A percentile compares a stretch with the other conserved stretches of the same genome.
These are phyloP conservation scores for Metarhizium guizhouense DNA, from an alignment of 2,329 filamentous ascomycete species.

Conservation along the genomic window DNA sequence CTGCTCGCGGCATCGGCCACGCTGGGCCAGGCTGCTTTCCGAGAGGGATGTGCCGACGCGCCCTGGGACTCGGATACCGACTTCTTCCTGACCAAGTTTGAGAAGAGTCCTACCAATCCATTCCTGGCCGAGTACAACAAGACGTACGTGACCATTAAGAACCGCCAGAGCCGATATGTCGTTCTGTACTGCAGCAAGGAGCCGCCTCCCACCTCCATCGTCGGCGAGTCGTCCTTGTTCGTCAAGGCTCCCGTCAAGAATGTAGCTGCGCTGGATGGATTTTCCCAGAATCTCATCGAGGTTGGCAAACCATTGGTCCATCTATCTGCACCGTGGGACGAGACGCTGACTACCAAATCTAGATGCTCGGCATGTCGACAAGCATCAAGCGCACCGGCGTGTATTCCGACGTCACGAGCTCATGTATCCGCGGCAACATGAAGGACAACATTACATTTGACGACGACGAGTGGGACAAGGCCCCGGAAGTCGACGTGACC, in stretches of 20 bases:
- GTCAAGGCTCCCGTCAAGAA: slow-evolving; percentile 5
- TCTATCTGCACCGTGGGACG: no score
- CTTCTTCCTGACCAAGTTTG: slow-evolving; percentile 4
- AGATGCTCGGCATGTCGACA: slow-evolving; percentile 5
- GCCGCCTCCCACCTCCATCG: slow-evolving; percentile 2
- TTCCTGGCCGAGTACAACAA: slow-evolving; percentile 5
- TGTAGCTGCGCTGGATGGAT: slow-evolving; percentile 5
- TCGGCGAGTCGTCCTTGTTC: slow-evolving; percentile 2
- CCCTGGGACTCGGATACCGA: slow-evolving; percentile 6
- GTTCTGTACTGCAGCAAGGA: slow-evolving; percentile 7
- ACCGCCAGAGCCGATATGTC: slow-evolving; percentile 5
- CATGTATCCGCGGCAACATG: slow-evolving; percentile 7
- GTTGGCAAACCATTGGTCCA: neutral
- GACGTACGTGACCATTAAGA: slow-evolving; percentile 6
- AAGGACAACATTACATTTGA: slow-evolving; percentile 4
- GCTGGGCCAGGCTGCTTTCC: slow-evolving; percentile 1
- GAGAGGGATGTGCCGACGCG: slow-evolving; percentile 4
- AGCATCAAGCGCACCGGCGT: slow-evolving; percentile 2
- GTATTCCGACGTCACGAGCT: slow-evolving; percentile 6
- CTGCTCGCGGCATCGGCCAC: neutral
- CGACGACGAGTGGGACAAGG: slow-evolving; percentile 4
- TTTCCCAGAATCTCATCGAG: slow-evolving; percentile 6
- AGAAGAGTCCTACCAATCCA: neutral
- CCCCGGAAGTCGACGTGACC: slow-evolving; percentile 4
- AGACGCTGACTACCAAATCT: no score